phyloP scores from a whole-genome alignment of 768 basidiomycete species.

The Suillus americanus region DNA sequence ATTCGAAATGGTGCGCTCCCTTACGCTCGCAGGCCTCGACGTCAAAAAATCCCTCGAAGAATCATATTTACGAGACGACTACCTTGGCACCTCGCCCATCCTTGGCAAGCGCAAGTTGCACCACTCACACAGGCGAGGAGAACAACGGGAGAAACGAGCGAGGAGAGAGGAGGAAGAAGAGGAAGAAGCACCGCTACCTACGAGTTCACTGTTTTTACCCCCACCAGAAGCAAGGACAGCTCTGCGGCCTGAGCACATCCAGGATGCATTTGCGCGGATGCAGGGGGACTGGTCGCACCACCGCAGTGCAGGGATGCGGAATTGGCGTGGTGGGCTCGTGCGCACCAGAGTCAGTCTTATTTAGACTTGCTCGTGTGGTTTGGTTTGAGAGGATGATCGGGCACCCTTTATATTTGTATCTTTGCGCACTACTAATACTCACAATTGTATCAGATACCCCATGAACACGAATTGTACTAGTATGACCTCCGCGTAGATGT shows the following conservation, averaged over 20 bases:
- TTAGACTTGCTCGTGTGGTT: slow-evolving; percentile 30
- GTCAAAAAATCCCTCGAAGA: slow-evolving; percentile 82
- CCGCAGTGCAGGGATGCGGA: slow-evolving; percentile 83
- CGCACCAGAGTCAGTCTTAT: slow-evolving; percentile 81
- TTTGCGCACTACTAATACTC: background rate
- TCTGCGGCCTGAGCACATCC: slow-evolving; percentile 81
- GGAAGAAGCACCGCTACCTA: slow-evolving; percentile 66
- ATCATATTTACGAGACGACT: slow-evolving; percentile 64
- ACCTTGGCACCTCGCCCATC: slow-evolving; percentile 44
- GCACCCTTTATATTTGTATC: background rate
- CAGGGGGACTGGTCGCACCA: slow-evolving; percentile 81
- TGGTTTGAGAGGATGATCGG: background rate
- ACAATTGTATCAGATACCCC: background rate
- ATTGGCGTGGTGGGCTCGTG: slow-evolving; percentile 85
- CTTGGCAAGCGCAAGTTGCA: slow-evolving; percentile 70
- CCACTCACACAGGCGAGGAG: slow-evolving; percentile 37
- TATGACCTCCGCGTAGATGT: too few species aligned
- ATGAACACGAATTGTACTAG: background rate
- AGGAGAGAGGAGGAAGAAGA: slow-evolving; percentile 51
- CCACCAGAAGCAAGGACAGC: slow-evolving; percentile 82
- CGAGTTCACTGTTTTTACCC: slow-evolving; percentile 75
- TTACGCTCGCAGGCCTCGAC: slow-evolving; percentile 84
- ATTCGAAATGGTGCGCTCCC: slow-evolving; percentile 94
- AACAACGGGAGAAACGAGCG: slow-evolving; percentile 44
- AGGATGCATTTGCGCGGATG: slow-evolving; percentile 90